phyloP scores from a whole-genome alignment of 306 rosid species.

The Aeschynomene evenia region DNA sequence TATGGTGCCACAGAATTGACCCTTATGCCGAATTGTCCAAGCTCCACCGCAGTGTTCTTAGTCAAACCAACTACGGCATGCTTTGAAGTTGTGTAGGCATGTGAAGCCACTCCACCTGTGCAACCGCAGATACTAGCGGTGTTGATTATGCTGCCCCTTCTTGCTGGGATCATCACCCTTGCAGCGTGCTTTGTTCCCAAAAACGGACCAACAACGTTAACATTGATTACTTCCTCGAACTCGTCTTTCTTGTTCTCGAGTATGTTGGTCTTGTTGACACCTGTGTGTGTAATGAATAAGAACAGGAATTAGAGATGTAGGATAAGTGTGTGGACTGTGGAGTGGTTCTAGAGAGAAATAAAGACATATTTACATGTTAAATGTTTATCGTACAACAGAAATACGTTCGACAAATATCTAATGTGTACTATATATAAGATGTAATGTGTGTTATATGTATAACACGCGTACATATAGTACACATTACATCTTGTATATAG shows the following conservation, averaged over 20 bases:
- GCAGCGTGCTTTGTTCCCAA: conserved; percentile 56
- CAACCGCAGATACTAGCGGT: conserved; percentile 33
- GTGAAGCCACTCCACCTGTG: conserved; percentile 36
- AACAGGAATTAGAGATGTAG: no score
- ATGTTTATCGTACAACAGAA: no score
- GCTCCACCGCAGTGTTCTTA: conserved; percentile 45
- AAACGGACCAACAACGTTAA: conserved; percentile 41
- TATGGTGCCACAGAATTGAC: conserved; percentile 52
- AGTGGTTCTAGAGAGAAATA: no score
- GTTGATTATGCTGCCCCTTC: conserved; percentile 40
- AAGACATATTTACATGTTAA: no score
- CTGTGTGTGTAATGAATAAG: no score
- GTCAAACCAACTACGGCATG: conserved; percentile 43
- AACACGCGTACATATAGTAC: no score
- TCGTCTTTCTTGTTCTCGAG: background rate
- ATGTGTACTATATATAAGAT: no score
- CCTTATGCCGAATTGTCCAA: conserved; percentile 48
- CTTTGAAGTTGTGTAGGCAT: conserved; percentile 48
- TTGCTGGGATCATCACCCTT: conserved; percentile 39
- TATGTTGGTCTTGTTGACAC: conserved; percentile 20
- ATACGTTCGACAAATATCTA: no score
- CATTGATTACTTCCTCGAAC: conserved; percentile 40
- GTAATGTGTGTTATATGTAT: no score
- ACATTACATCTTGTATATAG: no score
- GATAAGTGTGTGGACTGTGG: no score